Base-by-base conservation (phyloP, 306 rosid genomes). In the Prunus kanzakura region DNA sequence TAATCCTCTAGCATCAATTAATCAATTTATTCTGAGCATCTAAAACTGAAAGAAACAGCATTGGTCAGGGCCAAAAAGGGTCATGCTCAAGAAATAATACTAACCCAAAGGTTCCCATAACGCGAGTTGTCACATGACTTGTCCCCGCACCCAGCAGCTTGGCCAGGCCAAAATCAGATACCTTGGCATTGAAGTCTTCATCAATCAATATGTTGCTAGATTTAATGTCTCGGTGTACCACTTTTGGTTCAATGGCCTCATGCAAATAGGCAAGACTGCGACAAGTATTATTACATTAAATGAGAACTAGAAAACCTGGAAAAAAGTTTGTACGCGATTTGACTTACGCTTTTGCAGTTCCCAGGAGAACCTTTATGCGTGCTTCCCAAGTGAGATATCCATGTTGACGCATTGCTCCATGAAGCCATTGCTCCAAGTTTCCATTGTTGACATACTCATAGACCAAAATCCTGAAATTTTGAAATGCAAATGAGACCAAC, bases 351-450 rank as follows among this genome's bases (percentile, higher is more conserved):
- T 94, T 94, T 62, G 96, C 98, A 2, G 97, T 94, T 83, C 98
- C 98, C 27, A 91, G 89, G 79, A 94, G 88, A 84, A 94, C 79
- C 90, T 91, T 94, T 73, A 84, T 88, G 12, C 98, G 94, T 19
- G 98, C 97, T 81, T 94, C 97, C 98, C 98, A 94, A 18, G 98
- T 94, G 70, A 94, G 98, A 86, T 91, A 90, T 49, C 91, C 97
- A 82, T 94, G 93, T 72, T 91, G 94, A 58, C 93, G 93, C 98
- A 94, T 91, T 22, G 91, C 98, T 82, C 94, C 97, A 76, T 94
- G 98, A 73, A 94, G 94, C 98, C 98, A 94, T 76, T 90, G 97
- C 82, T 94, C 98, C 78, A 94, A 84, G 83, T 92, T 94, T 87
- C 98, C 98, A 85, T 90, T 94, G 81, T 89, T 91, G 74, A 91